phyloP scores from a whole-genome alignment of 1,139 yeast genomes.

The Pichia sp. region DNA sequence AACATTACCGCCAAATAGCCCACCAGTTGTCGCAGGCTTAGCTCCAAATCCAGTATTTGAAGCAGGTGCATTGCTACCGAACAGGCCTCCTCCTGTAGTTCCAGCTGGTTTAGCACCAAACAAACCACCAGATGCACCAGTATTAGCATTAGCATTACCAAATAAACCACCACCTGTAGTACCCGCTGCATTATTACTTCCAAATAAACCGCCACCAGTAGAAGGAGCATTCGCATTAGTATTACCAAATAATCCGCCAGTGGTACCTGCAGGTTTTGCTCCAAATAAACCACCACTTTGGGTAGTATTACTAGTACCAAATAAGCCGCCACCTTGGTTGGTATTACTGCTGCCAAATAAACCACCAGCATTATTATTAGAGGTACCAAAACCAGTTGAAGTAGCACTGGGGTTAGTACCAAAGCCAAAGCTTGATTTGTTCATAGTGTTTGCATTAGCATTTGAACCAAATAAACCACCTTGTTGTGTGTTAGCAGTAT shows the following conservation, averaged over 20 bases:
- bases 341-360: conserved; percentile 6
- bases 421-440: conserved; percentile 35
- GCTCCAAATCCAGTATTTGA: no score
- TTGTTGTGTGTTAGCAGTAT: conserved; percentile 31
- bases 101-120: conserved; percentile 17
- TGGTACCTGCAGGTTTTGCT: not conserved
- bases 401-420: conserved; percentile 27
- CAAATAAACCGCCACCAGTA: conserved; percentile 13
- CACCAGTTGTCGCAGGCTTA: not conserved
- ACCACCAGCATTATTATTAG: conserved; percentile 13
- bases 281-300: no score
- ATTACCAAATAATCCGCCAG: conserved; percentile 20
- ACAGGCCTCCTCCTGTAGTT: no score
- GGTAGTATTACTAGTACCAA: conserved; percentile 4
- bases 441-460: conserved; percentile 27
- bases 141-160: conserved; percentile 9
- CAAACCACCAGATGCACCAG: conserved; percentile 14
- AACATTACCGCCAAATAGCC: not conserved
- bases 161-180: conserved; percentile 10
- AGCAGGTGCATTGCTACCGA: no score
- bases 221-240: conserved; percentile 7
- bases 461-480: conserved; percentile 43
- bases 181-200: conserved; percentile 1
- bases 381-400: conserved; percentile 18
- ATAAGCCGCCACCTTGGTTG: conserved; percentile 1